Evolutionary conservation across 2,329 filamentous ascomycete species (phyloP), one percentile per base, ranked within the genome.

Genomic region (Aspergillus phoenicis): DNA sequence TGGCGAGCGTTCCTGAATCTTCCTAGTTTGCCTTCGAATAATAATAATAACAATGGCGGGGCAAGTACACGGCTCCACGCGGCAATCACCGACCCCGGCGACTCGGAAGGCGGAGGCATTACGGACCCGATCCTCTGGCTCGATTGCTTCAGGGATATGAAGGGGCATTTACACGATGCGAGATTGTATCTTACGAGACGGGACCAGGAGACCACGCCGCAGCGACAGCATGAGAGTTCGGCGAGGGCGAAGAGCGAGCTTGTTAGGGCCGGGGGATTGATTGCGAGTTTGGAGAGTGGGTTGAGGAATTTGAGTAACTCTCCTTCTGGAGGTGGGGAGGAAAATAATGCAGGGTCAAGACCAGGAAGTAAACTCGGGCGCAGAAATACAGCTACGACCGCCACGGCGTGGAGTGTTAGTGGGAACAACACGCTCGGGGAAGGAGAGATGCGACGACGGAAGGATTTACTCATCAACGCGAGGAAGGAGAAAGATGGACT

Each of bases 401-500:
- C 22, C 22, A 13, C 41, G 10, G 10, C 41, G 2, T 51, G 24
- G 26, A 51, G 47, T 17, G 47, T 51, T 13, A 54, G 52, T n/a
- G 52, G 33, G 20, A 47, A 33, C 2, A 78, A 66, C 22, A 69
- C 68, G 61, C 75, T 89, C 4, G 86, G 86, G 2, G 85, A 87
- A 8, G 86, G 87, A 20, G 87, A 89, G 73, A 71, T 87, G 13
- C 77, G 86, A 17, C 77, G 87, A 5, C 75, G 87, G 48, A 80
- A 82, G 58, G 87, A 89, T 66, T 74, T 89, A 58, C 72, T 89
- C 10, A 79, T 80, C 5, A 81, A 82, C 33, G 83, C 84, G 4
- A 77, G 81, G 69, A 87, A 87, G 67, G 87, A 89, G 72, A 82
- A 83, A 47, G 86, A 89, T 62, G 85, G 84, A 0, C 71, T 89